These are phyloP conservation scores for Glycine soja DNA, from an alignment of 306 rosid species.

Conservation along the genomic window DNA sequence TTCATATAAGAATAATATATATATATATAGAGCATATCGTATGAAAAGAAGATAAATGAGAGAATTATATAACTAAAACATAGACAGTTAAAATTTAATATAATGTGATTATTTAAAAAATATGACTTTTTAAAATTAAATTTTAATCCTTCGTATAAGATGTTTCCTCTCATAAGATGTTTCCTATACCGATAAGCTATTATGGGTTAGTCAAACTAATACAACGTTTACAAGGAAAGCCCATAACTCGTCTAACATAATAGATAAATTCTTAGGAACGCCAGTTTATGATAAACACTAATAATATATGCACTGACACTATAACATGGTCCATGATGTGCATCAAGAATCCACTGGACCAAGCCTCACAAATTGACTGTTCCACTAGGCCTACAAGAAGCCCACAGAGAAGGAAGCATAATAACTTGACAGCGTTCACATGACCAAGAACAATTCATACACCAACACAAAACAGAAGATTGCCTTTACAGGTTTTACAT, in stretches of 20 bases:
- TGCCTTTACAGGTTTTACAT: conserved; percentile 9
- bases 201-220: conserved; percentile 35
- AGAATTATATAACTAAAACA: too few relatives aligned
- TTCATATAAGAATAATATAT: neutral
- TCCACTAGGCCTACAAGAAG: conserved; percentile 30
- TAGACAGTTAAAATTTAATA: too few relatives aligned
- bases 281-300: neutral
- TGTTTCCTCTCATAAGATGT: too few relatives aligned
- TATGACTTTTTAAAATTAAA: too few relatives aligned
- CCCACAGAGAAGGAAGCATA: conserved; percentile 6
- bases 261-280: neutral
- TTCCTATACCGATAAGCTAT: neutral
- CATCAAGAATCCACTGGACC: conserved; percentile 37
- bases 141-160: too few relatives aligned
- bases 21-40: too few relatives aligned
- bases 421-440: neutral
- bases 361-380: conserved; percentile 35
- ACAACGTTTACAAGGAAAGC: conserved; percentile 20
- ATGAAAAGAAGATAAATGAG: too few relatives aligned
- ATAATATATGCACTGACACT: too few relatives aligned
- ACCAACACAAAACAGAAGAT: conserved; percentile 10
- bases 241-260: conserved; percentile 24
- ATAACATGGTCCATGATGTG: conserved; percentile 26
- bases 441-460: neutral
- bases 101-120: too few relatives aligned